Percentiles rank a stretch among this genome's conserved stretches.
phyloP scores from a whole-genome alignment of 176 grass and related monocot species.

The Miscanthus lutarioriparius region DNA sequence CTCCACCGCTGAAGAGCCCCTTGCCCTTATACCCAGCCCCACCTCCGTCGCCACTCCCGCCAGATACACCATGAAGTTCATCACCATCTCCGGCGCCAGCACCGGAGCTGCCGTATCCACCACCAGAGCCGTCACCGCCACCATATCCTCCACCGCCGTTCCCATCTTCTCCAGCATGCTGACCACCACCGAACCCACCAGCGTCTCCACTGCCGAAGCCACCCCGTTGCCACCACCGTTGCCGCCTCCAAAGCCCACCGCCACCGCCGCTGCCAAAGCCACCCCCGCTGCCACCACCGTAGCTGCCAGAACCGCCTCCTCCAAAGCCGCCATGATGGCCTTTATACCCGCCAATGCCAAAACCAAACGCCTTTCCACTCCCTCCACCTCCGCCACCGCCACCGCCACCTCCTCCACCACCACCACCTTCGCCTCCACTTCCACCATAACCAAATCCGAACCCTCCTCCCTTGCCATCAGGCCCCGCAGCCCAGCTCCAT shows the following conservation, averaged over 20 bases:
- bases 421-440: constrained; percentile 35
- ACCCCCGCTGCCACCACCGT: too few relatives aligned
- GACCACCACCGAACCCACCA: background rate
- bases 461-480: constrained; percentile 58
- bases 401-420: constrained; percentile 31
- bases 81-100: background rate
- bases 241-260: background rate
- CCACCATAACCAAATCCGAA: constrained; percentile 59
- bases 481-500: constrained; percentile 74
- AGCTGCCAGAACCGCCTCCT: background rate
- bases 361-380: constrained; percentile 17
- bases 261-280: background rate
- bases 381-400: constrained; percentile 7
- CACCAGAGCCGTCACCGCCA: background rate
- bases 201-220: background rate
- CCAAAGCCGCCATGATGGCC: background rate
- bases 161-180: background rate
- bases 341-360: constrained; percentile 15
- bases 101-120: background rate
- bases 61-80: background rate
- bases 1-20: background rate
- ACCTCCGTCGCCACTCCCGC: background rate
- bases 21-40: background rate
- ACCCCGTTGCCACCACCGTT: too few relatives aligned
- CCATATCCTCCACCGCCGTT: background rate